phyloP scores from a whole-genome alignment of 768 basidiomycete species.

The Candolleomyces efflorescens region DNA sequence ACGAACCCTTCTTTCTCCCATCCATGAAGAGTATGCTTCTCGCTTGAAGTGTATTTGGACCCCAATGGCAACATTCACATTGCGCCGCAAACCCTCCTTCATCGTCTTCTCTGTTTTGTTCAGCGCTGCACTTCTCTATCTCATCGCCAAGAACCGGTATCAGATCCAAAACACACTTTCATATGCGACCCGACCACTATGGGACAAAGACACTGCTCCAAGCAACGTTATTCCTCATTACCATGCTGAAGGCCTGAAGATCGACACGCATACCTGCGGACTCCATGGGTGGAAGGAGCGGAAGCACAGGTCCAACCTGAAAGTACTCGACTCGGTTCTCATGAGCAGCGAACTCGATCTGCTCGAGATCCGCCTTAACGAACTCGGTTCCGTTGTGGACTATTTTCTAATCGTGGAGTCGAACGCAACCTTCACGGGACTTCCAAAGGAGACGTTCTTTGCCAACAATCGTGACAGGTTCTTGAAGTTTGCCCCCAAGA shows the following conservation, averaged over 20 bases:
- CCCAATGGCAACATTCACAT: neutral
- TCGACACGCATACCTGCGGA: slow-evolving; percentile 40
- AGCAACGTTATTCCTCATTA: slow-evolving; percentile 47
- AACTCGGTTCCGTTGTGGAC: slow-evolving; percentile 53
- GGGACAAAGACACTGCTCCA: slow-evolving; percentile 53
- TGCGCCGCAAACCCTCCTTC: slow-evolving; percentile 22
- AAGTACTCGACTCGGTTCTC: slow-evolving; percentile 53
- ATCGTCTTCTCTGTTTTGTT: slow-evolving; percentile 30
- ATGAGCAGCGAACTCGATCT: slow-evolving; percentile 64
- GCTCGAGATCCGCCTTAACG: slow-evolving; percentile 58
- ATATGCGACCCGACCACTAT: slow-evolving; percentile 54
- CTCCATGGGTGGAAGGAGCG: slow-evolving; percentile 54
- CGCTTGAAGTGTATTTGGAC: slow-evolving; percentile 11
- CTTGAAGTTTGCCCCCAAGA: slow-evolving; percentile 46
- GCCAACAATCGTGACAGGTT: slow-evolving; percentile 42
- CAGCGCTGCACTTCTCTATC: slow-evolving; percentile 28
- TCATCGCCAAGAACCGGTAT: slow-evolving; percentile 35
- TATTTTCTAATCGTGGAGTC: slow-evolving; percentile 60
- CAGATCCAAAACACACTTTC: slow-evolving; percentile 50
- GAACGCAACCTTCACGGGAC: slow-evolving; percentile 58
- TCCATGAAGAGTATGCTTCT: slow-evolving; percentile 2
- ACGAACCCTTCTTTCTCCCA: neutral
- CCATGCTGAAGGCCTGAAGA: slow-evolving; percentile 47
- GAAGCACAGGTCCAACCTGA: slow-evolving; percentile 26
- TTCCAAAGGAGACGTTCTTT: slow-evolving; percentile 51